A percentile compares a stretch with the other conserved stretches of the same genome.
phyloP scores from a whole-genome alignment of 2,329 filamentous ascomycete species.

The Aureobasidium sp. region DNA sequence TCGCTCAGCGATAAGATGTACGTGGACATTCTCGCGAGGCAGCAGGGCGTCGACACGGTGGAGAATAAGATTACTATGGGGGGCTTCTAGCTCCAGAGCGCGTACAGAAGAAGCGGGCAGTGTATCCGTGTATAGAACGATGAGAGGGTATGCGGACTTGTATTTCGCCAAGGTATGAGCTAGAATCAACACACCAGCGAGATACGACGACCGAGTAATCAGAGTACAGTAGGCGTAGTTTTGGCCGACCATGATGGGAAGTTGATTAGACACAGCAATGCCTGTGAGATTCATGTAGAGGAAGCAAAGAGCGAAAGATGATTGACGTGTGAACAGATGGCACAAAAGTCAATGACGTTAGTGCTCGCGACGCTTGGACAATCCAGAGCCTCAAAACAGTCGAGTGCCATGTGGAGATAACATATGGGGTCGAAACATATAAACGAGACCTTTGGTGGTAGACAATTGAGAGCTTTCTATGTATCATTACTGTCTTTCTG shows the following conservation, averaged over 20 bases:
- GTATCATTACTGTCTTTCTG: not conserved
- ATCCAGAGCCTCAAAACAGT: not conserved
- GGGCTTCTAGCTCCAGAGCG: conserved; percentile 37
- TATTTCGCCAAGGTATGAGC: conserved; percentile 43
- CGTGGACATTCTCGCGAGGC: conserved; percentile 30
- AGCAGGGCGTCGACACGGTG: conserved; percentile 36
- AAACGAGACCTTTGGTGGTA: not conserved
- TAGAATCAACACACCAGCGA: conserved; percentile 46
- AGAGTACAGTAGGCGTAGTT: conserved; percentile 43
- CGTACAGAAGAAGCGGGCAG: conserved; percentile 35
- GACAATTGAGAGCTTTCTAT: not conserved
- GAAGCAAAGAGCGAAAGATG: not conserved
- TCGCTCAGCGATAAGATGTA: conserved; percentile 42
- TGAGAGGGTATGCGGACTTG: conserved; percentile 40
- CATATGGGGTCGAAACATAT: not conserved
- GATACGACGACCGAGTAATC: conserved; percentile 45
- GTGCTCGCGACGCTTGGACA: not conserved
- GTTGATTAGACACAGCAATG: not conserved
- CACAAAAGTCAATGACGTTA: not conserved
- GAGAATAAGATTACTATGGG: conserved; percentile 35
- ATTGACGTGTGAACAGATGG: not conserved
- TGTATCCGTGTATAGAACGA: conserved; percentile 44
- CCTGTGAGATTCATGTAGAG: not conserved
- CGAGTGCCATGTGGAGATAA: not conserved
- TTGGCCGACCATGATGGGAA: conserved; percentile 5